phyloP scores from a whole-genome alignment of 805 yeast genomes.

The Ogataea corticis region DNA sequence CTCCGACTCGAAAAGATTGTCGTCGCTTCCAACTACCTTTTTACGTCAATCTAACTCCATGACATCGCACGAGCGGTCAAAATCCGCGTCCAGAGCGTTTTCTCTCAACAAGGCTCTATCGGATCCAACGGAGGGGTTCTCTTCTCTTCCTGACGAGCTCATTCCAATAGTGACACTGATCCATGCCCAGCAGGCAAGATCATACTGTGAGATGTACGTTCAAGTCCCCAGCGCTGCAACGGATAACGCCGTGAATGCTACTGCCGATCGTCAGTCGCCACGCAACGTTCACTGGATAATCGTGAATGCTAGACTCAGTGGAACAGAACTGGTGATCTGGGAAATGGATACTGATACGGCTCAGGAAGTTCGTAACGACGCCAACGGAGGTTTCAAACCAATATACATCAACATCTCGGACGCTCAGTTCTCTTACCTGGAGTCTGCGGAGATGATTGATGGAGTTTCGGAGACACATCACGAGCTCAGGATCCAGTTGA shows the following conservation, averaged over 20 bases:
- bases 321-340: slow-evolving; percentile 56
- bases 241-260: slow-evolving; percentile 3
- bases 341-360: slow-evolving; percentile 36
- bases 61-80: slow-evolving; percentile 14
- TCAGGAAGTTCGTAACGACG: slow-evolving; percentile 29
- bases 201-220: slow-evolving; percentile 47
- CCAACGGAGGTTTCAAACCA: slow-evolving; percentile 45
- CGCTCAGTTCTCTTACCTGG: slow-evolving; percentile 29
- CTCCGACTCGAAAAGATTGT: slow-evolving; percentile 24
- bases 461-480: slow-evolving; percentile 7
- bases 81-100: slow-evolving; percentile 18
- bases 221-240: slow-evolving; percentile 24
- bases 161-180: slow-evolving; percentile 70
- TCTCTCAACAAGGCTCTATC: slow-evolving; percentile 19
- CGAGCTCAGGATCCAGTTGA: slow-evolving; percentile 27
- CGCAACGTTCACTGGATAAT: slow-evolving; percentile 20
- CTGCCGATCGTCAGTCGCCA: neutral
- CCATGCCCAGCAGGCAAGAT: slow-evolving; percentile 67
- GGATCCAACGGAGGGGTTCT: slow-evolving; percentile 17
- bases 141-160: slow-evolving; percentile 58
- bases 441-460: neutral
- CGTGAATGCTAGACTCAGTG: slow-evolving; percentile 39
- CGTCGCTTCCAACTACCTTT: slow-evolving; percentile 34
- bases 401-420: slow-evolving; percentile 55
- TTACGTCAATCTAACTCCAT: slow-evolving; percentile 27